Evolutionary conservation across 331 rosid genomes (phyloP).

Genomic region (Dryas integrifolia): DNA sequence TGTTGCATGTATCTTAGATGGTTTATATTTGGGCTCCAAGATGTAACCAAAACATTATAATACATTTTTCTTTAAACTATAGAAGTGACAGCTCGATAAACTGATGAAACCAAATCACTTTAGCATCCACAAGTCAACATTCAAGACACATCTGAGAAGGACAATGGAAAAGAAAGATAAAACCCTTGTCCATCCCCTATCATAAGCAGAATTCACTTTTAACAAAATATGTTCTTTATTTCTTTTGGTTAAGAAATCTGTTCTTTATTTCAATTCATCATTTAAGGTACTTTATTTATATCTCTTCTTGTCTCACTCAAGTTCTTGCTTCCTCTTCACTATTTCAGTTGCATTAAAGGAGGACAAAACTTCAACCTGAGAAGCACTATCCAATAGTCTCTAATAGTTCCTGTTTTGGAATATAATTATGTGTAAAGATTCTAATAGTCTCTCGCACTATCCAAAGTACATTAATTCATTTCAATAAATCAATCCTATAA

Average conservation of each 20-base stretch:
- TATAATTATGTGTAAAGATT: background rate
- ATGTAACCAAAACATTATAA: background rate
- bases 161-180: background rate
- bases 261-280: background rate
- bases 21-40: background rate
- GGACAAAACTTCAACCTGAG: no score
- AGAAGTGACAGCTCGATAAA: background rate
- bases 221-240: background rate
- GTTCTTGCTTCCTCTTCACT: no score
- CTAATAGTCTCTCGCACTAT: background rate
- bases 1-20: background rate
- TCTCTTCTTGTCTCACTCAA: no score
- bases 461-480: background rate
- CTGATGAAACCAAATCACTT: background rate
- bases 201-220: background rate
- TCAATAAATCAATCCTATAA: background rate
- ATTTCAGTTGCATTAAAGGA: no score
- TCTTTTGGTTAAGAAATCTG: background rate
- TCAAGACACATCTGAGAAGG: background rate
- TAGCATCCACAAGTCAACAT: background rate
- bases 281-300: no score
- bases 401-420: background rate
- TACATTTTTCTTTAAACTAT: background rate
- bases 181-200: background rate
- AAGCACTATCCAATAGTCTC: no score